These are phyloP conservation scores for Galium porrigens DNA, from an alignment of 305 asterid species.

Conservation along the genomic window DNA sequence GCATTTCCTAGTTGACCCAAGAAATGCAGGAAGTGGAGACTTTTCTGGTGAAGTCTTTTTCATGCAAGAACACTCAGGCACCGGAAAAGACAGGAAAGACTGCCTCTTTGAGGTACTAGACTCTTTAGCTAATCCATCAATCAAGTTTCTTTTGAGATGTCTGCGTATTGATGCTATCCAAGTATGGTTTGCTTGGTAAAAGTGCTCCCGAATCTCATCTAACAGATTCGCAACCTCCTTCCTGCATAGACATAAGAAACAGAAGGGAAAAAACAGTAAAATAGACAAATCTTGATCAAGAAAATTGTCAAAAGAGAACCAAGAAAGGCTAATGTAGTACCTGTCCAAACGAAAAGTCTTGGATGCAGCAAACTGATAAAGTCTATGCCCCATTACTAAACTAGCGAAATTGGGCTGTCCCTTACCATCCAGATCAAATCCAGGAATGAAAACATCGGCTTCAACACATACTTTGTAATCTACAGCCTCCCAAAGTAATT, in stretches of 20 bases:
- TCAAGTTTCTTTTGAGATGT: slow-evolving; percentile 40
- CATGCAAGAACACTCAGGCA: slow-evolving; percentile 72
- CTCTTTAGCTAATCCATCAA: slow-evolving; percentile 40
- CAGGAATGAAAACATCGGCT: slow-evolving; percentile 75
- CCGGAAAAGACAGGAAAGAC: slow-evolving; percentile 64
- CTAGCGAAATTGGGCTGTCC: slow-evolving; percentile 84
- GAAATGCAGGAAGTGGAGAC: slow-evolving; percentile 22
- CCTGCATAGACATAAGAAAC: slow-evolving; percentile 23
- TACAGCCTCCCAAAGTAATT: slow-evolving; percentile 85
- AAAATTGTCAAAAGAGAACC: background rate
- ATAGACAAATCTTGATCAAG: background rate
- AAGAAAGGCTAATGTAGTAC: slow-evolving; percentile 21
- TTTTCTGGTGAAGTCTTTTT: slow-evolving; percentile 19
- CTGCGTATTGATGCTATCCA: slow-evolving; percentile 50
- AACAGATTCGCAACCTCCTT: slow-evolving; percentile 38
- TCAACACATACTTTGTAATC: slow-evolving; percentile 69
- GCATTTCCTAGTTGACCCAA: slow-evolving; percentile 33
- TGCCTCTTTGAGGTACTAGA: slow-evolving; percentile 31
- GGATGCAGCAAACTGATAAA: slow-evolving; percentile 50
- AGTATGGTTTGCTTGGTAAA: slow-evolving; percentile 65
- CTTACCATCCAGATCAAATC: slow-evolving; percentile 83
- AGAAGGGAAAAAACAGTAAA: background rate
- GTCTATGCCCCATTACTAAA: slow-evolving; percentile 82
- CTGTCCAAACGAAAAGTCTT: slow-evolving; percentile 68
- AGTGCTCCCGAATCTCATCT: slow-evolving; percentile 52